Percentiles rank a stretch among this genome's conserved stretches.
These are phyloP conservation scores for Uromyces viciae-fabae DNA, from an alignment of 1,284 basidiomycete species.

Conservation along the genomic window DNA sequence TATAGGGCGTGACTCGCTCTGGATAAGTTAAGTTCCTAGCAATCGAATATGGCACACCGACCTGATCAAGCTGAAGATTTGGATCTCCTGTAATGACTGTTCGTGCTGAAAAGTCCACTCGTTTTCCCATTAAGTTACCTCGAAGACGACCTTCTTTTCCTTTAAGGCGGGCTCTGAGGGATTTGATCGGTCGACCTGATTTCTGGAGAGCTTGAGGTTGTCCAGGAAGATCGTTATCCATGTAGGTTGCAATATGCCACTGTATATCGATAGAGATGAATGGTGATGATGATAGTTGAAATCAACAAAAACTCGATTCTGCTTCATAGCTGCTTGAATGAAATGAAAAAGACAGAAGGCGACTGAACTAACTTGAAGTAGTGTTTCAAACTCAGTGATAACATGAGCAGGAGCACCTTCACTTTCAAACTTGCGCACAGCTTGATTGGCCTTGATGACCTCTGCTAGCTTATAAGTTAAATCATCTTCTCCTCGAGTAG, in stretches of 20 bases:
- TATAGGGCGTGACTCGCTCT: slow-evolving; percentile 97
- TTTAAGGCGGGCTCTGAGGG: slow-evolving; percentile 94
- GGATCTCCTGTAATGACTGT: slow-evolving; percentile 99
- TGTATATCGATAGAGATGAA: neutral
- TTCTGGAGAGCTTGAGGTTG: slow-evolving; percentile 97
- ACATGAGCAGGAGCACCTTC: slow-evolving; percentile 96
- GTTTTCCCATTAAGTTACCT: slow-evolving; percentile 99
- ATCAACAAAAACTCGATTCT: too few species aligned
- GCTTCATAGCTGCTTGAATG: too few species aligned
- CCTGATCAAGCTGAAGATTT: slow-evolving; percentile 91
- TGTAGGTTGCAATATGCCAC: slow-evolving; percentile 98
- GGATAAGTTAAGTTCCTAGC: slow-evolving; percentile 98
- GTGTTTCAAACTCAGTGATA: slow-evolving; percentile 90
- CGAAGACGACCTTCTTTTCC: slow-evolving; percentile 97
- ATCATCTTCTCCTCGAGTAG: slow-evolving; percentile 95
- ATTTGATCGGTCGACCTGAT: slow-evolving; percentile 95
- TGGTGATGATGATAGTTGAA: neutral
- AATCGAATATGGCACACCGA: slow-evolving; percentile 94
- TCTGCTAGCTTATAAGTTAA: slow-evolving; percentile 97
- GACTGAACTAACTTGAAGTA: slow-evolving; percentile 68
- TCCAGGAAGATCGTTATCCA: slow-evolving; percentile 99
- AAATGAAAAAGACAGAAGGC: slow-evolving; percentile 2
- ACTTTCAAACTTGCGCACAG: slow-evolving; percentile 85
- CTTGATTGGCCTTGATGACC: slow-evolving; percentile 91
- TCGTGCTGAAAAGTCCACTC: slow-evolving; percentile 97